Percentiles rank a stretch among this genome's conserved stretches.
phyloP scores from a whole-genome alignment of 225 moss, liverwort and hornwort genomes.

The Neckera pumila region DNA sequence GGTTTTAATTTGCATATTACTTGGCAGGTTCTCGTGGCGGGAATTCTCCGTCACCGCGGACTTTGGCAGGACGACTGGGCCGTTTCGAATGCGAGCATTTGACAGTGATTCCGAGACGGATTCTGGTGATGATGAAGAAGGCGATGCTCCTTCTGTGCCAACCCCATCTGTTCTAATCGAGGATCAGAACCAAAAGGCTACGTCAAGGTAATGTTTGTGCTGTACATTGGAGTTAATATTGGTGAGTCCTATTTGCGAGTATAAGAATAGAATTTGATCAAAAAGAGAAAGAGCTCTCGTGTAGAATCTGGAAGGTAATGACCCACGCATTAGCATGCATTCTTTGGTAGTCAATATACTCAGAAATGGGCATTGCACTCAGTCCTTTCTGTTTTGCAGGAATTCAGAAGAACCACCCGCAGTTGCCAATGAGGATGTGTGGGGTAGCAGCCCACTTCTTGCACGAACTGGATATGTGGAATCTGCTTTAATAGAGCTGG shows the following conservation, averaged over 20 bases:
- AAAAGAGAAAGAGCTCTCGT: not conserved
- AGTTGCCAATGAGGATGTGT: conserved; percentile 12
- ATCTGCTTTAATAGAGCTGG: conserved; percentile 67
- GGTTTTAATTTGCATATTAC: not conserved
- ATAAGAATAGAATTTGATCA: not conserved
- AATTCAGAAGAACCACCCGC: not conserved
- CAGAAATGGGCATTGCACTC: not conserved
- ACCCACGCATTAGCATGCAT: not conserved
- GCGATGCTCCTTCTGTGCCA: not conserved
- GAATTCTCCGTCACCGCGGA: conserved; percentile 62
- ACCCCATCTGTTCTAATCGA: not conserved
- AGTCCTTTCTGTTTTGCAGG: not conserved
- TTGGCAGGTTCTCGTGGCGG: conserved; percentile 64
- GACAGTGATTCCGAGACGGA: conserved; percentile 49
- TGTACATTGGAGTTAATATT: not conserved
- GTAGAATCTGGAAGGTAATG: not conserved
- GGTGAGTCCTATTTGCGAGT: not conserved
- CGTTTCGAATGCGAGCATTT: conserved; percentile 65
- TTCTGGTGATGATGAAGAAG: conserved; percentile 42
- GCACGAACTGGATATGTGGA: conserved; percentile 66
- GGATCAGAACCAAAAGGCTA: not conserved
- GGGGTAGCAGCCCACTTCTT: conserved; percentile 46
- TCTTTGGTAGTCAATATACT: not conserved
- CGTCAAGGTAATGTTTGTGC: conserved; percentile 2
- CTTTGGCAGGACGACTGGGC: conserved; percentile 58